These are phyloP conservation scores for Podospora anserina DNA, from an alignment of 495 filamentous ascomycete genomes.

Conservation along the genomic window DNA sequence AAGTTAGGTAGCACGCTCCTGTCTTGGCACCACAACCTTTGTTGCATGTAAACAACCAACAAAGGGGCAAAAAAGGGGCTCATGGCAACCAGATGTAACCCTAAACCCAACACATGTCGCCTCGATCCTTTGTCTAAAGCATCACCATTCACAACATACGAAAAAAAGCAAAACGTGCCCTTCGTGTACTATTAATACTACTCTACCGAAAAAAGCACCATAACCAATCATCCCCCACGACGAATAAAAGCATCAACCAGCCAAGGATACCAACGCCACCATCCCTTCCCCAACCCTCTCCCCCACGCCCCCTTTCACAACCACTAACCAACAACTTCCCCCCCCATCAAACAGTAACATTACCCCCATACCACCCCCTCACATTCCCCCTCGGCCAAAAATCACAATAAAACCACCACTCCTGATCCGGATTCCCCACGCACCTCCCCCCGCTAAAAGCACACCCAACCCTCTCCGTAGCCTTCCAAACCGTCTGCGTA, in stretches of 20 bases:
- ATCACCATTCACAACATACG: background rate
- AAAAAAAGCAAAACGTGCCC: background rate
- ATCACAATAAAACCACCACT: conserved; percentile 29
- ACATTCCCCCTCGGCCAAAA: conserved; percentile 24
- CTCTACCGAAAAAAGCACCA: background rate
- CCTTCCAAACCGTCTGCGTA: conserved; percentile 31
- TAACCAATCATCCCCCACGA: background rate
- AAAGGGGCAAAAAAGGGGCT: background rate
- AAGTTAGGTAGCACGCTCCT: too few species aligned
- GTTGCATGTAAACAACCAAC: background rate
- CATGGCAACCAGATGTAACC: background rate
- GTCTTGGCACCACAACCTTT: too few species aligned
- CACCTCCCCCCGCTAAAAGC: conserved; percentile 25
- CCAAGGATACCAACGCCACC: background rate
- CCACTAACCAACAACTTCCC: background rate
- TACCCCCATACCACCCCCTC: conserved; percentile 13
- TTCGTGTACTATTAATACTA: background rate
- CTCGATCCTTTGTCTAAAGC: too few species aligned
- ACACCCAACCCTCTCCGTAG: conserved; percentile 21
- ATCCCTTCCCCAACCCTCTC: background rate
- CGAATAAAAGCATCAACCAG: too few species aligned
- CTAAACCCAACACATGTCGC: background rate
- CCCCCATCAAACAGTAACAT: conserved; percentile 14
- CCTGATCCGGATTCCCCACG: conserved; percentile 18
- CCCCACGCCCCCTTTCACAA: too few species aligned